phyloP scores from a whole-genome alignment of 495 filamentous ascomycete species.

The Penicillium bialowiezense region DNA sequence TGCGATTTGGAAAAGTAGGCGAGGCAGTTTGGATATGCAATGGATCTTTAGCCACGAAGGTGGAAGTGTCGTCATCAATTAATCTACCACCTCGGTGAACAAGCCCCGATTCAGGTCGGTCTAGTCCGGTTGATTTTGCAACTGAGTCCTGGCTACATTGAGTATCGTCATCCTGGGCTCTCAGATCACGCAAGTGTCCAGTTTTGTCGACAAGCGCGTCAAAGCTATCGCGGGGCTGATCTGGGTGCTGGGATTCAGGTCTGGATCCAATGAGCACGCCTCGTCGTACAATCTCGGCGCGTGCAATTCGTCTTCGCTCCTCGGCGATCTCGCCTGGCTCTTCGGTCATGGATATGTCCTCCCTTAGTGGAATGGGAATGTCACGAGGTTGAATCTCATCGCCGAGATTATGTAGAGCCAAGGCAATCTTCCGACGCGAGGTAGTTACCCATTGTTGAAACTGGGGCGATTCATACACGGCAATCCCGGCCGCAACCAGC shows the following conservation, averaged over 20 bases:
- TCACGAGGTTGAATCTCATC: slow-evolving; percentile 65
- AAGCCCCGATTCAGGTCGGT: slow-evolving; percentile 48
- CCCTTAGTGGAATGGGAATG: slow-evolving; percentile 12
- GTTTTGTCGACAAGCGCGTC: slow-evolving; percentile 55
- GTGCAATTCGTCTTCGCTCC: slow-evolving; percentile 63
- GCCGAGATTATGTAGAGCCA: slow-evolving; percentile 73
- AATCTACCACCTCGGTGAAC: slow-evolving; percentile 55
- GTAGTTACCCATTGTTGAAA: slow-evolving; percentile 72
- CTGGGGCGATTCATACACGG: slow-evolving; percentile 81
- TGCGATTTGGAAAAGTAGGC: slow-evolving; percentile 32
- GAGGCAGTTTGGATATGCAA: slow-evolving; percentile 34
- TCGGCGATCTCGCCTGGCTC: slow-evolving; percentile 63
- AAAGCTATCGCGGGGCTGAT: slow-evolving; percentile 39
- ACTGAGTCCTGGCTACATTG: slow-evolving; percentile 8
- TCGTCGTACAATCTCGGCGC: slow-evolving; percentile 73
- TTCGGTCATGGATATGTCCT: slow-evolving; percentile 54
- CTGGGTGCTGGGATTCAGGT: slow-evolving; percentile 19
- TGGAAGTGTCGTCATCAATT: slow-evolving; percentile 34
- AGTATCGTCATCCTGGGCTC: slow-evolving; percentile 2
- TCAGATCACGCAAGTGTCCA: slow-evolving; percentile 38
- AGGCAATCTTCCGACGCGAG: slow-evolving; percentile 72
- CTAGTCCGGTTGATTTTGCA: slow-evolving; percentile 46
- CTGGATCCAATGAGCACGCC: slow-evolving; percentile 40
- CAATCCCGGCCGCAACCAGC: slow-evolving; percentile 76
- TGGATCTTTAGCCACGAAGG: slow-evolving; percentile 7